Conservation (phyloP, 2,329 filamentous ascomycete genomes). For the Venturia effusa region DNA sequence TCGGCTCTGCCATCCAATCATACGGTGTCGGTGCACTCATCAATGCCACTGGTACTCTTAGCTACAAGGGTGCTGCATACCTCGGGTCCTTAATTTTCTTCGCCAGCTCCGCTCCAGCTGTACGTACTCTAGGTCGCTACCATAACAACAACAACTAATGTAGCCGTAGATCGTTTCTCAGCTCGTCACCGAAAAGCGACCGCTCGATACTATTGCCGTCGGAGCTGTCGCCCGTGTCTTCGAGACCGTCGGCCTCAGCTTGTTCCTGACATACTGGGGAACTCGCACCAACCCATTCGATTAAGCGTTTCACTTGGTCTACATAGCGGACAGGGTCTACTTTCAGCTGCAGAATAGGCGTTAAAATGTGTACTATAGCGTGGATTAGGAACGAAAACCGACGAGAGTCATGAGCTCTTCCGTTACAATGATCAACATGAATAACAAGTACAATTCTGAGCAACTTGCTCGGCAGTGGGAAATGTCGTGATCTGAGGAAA, state of each 20-base stretch:
- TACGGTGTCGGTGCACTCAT: conserved; percentile 77
- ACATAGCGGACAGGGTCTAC: neutral
- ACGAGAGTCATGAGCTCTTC: neutral
- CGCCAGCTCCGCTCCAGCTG: conserved; percentile 75
- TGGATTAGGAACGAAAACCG: neutral
- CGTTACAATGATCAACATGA: neutral
- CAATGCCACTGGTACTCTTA: conserved; percentile 90
- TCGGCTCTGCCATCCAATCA: conserved; percentile 78
- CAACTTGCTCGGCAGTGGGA: too few species aligned
- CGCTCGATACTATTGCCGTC: conserved; percentile 80
- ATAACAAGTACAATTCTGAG: neutral
- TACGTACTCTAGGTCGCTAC: conserved; percentile 39
- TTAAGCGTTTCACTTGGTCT: conserved; percentile 34
- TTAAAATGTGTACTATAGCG: conserved; percentile 6
- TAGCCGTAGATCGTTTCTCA: conserved; percentile 65
- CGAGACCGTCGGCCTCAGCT: conserved; percentile 82
- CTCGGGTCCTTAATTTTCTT: conserved; percentile 85
- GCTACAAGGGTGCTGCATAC: conserved; percentile 95
- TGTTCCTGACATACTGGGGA: conserved; percentile 97
- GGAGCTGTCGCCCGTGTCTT: conserved; percentile 74
- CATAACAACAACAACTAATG: neutral
- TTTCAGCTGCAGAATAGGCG: neutral
- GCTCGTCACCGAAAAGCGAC: conserved; percentile 82
- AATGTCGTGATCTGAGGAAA: too few species aligned
- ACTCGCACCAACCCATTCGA: conserved; percentile 89